Percentiles rank a stretch among this genome's conserved stretches.
phyloP scores from a whole-genome alignment of 2,329 filamentous ascomycete genomes.

The Penicillium sp. region DNA sequence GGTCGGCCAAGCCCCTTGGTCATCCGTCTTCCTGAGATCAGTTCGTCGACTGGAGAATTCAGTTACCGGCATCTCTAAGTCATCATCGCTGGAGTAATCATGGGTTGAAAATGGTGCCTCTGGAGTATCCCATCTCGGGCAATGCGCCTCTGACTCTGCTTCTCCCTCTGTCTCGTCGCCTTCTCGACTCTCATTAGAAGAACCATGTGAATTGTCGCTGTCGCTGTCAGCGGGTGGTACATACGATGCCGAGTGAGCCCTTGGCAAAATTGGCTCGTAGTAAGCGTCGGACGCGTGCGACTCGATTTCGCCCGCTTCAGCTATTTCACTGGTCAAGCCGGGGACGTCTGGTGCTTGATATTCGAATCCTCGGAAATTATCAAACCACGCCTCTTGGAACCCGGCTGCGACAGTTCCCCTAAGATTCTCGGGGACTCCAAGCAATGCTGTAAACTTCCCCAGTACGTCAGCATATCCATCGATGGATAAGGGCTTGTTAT shows the following conservation, averaged over 20 bases:
- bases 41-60: not conserved
- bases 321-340: not conserved
- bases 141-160: no score
- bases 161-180: not conserved
- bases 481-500: not conserved
- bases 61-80: not conserved
- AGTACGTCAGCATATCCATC: not conserved
- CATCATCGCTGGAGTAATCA: not conserved
- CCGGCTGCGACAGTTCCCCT: not conserved
- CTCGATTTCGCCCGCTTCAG: not conserved
- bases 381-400: conserved; percentile 1
- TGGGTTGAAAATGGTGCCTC: not conserved
- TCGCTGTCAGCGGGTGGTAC: not conserved
- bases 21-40: not conserved
- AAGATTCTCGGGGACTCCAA: not conserved
- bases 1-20: not conserved
- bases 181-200: not conserved
- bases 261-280: not conserved
- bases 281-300: not conserved
- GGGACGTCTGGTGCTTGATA: not conserved
- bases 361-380: not conserved
- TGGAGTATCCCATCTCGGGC: no score
- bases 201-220: not conserved
- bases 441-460: not conserved
- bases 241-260: not conserved